These are phyloP conservation scores for Pezicula carpinea DNA, from an alignment of 2,329 filamentous ascomycete species.

Conservation along the genomic window DNA sequence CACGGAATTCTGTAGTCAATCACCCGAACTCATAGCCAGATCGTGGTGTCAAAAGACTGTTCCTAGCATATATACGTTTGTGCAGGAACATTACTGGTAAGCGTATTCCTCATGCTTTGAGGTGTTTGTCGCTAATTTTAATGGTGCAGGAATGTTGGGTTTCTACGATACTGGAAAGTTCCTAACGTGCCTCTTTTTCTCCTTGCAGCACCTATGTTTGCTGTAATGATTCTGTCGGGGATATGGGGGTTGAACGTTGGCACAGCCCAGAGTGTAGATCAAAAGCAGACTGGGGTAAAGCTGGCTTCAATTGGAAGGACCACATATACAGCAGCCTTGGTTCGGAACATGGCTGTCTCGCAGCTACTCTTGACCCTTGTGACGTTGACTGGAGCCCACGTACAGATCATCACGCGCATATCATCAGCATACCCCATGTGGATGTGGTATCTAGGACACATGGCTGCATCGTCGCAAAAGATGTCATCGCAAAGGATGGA, in stretches of 20 bases:
- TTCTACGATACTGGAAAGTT: constrained; percentile 84
- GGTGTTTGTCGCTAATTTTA: background rate
- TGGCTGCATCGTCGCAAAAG: constrained; percentile 32
- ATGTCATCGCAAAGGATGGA: constrained; percentile 5
- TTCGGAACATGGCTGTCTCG: constrained; percentile 55
- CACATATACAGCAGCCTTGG: constrained; percentile 5
- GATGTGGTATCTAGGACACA: constrained; percentile 73
- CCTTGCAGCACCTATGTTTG: constrained; percentile 73
- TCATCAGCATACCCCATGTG: constrained; percentile 85
- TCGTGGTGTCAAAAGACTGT: constrained; percentile 72
- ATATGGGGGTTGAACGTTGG: constrained; percentile 34
- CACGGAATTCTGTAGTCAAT: constrained; percentile 56
- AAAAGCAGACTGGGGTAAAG: constrained; percentile 8
- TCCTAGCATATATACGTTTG: constrained; percentile 88
- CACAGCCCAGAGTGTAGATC: constrained; percentile 15
- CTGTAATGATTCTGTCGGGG: constrained; percentile 61
- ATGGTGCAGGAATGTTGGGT: constrained; percentile 70
- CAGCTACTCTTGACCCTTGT: constrained; percentile 69
- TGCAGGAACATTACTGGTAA: constrained; percentile 88
- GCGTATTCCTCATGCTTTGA: constrained; percentile 22
- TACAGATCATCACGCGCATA: constrained; percentile 88
- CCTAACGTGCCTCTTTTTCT: constrained; percentile 85
- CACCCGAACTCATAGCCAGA: constrained; percentile 33
- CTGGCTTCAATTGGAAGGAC: background rate
- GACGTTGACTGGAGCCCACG: constrained; percentile 78